Conservation (phyloP, 768 basidiomycete species). For the Kwoniella sp. region DNA sequence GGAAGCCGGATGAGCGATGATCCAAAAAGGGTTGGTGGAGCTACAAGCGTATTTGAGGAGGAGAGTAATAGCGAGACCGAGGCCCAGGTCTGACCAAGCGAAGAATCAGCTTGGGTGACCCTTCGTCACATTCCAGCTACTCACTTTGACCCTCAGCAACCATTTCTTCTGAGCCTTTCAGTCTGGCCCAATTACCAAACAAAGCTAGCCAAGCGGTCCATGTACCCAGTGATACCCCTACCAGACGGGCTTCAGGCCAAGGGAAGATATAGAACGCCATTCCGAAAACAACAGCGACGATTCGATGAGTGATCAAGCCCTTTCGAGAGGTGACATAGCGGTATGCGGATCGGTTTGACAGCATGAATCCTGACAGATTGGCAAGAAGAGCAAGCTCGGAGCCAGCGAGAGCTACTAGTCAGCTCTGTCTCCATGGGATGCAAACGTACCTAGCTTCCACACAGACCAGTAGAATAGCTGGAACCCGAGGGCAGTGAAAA, state of each 20-base stretch:
- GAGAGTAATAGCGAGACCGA: slow-evolving; percentile 69
- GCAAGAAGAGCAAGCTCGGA: slow-evolving; percentile 74
- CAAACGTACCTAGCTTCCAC: slow-evolving; percentile 71
- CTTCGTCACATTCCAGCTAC: slow-evolving; percentile 12
- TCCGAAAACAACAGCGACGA: slow-evolving; percentile 59
- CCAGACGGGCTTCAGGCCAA: slow-evolving; percentile 57
- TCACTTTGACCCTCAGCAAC: slow-evolving; percentile 44
- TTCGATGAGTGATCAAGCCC: slow-evolving; percentile 62
- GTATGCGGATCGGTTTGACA: slow-evolving; percentile 61
- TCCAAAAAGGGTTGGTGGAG: slow-evolving; percentile 86
- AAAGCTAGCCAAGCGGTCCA: slow-evolving; percentile 61
- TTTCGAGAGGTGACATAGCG: slow-evolving; percentile 60
- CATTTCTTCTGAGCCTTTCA: slow-evolving; percentile 43
- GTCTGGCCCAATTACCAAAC: slow-evolving; percentile 64
- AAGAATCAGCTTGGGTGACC: slow-evolving; percentile 2
- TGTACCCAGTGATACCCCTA: slow-evolving; percentile 64
- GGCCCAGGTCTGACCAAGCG: slow-evolving; percentile 61
- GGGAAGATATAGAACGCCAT: slow-evolving; percentile 63
- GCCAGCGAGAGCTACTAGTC: slow-evolving; percentile 63
- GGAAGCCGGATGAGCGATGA: slow-evolving; percentile 67
- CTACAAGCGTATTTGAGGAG: slow-evolving; percentile 76
- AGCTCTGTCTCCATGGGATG: not conserved
- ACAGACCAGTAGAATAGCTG: slow-evolving; percentile 89
- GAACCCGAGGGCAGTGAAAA: slow-evolving; percentile 74
- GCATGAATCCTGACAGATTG: slow-evolving; percentile 69